Evolutionary conservation across 495 filamentous ascomycete species (phyloP), one percentile per base, ranked within the genome.

Genomic region (Lichenothelia convexa): DNA sequence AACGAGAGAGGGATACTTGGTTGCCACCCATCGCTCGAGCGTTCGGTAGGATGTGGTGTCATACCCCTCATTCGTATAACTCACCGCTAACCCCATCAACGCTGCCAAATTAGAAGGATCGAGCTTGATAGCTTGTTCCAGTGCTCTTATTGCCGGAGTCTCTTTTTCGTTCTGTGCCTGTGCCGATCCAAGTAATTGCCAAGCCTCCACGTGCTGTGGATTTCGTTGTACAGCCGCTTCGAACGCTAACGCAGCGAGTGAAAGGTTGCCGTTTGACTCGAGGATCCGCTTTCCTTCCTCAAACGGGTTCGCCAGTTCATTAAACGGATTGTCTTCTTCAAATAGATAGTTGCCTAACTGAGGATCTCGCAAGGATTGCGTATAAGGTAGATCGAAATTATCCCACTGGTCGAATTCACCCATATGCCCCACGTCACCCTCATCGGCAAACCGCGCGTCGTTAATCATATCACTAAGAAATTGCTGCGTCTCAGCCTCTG

Each of bases 141-240:
- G 62, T 3, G 91, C 89, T n/a, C 89, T 78, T 45, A 97, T 94
- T n/a, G 91, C 91, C 4, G 89, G 89, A 3, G 82, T 70, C 51
- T 97, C 89, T 58, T 97, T 97, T 51, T 97, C 89, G 56, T 97
- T 97, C 57, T 94, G 89, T 3, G 91, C 91, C 58, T 97, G 89
- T 19, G 84, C 78, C 35, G 71, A 70, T 43, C 89, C 91, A 26
- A 97, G 71, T 49, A 82, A 74, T 7, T 80, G 79, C 89, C 91
- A 97, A 0, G 89, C 89, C 18, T 87, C 80, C 22, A 86, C 69
- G 56, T 94, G 86, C 32, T 78, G 63, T 0, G 82, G 70, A 41
- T 93, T 71, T 58, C 83, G 82, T 53, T 93, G 84, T 2, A 85
- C 83, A 1, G 89, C 91, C 13, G 89, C 82, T 58, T 97, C 89